Conservation (phyloP, 2,329 filamentous ascomycete genomes). For the Cladosporium sp. region DNA sequence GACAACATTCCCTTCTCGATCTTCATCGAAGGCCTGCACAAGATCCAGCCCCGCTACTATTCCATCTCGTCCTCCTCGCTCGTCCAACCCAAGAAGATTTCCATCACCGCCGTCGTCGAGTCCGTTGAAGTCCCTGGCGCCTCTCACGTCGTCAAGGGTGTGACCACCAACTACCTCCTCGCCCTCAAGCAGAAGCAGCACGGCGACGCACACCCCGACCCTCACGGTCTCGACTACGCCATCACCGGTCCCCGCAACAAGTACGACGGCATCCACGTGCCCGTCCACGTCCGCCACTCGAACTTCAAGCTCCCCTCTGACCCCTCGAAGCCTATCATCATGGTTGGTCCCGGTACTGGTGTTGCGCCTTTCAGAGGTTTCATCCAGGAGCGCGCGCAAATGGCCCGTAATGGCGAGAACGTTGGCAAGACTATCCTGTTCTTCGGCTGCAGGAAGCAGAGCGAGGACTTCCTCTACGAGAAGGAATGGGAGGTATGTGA, state of each 20-base stretch:
- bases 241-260: conserved; percentile 90
- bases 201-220: conserved; percentile 73
- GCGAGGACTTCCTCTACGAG: conserved; percentile 90
- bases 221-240: conserved; percentile 80
- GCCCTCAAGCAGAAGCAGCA: conserved; percentile 97
- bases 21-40: conserved; percentile 87
- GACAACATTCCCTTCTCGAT: conserved; percentile 84
- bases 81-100: conserved; percentile 90
- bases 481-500: conserved; percentile 83
- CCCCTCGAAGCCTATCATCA: conserved; percentile 87
- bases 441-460: conserved; percentile 83
- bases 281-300: conserved; percentile 92
- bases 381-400: conserved; percentile 84
- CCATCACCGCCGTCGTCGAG: conserved; percentile 92
- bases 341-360: conserved; percentile 94
- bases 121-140: conserved; percentile 73
- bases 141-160: conserved; percentile 78
- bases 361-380: conserved; percentile 95
- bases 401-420: conserved; percentile 71
- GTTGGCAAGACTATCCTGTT: conserved; percentile 89
- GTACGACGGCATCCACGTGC: conserved; percentile 91
- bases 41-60: conserved; percentile 97
- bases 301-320: conserved; percentile 99
- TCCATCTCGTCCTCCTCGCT: conserved; percentile 96
- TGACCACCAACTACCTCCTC: conserved; percentile 93